phyloP scores from a whole-genome alignment of 164 flowering plant genomes.

The Magnolia sinica region DNA sequence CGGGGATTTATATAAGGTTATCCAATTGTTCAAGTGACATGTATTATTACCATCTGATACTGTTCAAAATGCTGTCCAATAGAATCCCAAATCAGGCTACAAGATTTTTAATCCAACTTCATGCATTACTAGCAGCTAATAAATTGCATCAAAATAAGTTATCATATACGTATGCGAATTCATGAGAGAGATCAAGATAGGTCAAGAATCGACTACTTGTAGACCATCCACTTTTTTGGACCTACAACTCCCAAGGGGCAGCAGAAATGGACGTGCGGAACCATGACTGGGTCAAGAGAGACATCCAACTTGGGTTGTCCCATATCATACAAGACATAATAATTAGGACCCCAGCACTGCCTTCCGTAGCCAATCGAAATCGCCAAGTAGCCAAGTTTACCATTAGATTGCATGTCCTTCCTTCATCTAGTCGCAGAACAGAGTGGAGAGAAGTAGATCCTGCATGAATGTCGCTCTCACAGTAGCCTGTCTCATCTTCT shows the following conservation, averaged over 20 bases:
- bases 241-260: neutral
- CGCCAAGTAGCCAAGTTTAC: neutral
- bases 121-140: neutral
- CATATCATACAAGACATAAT: neutral
- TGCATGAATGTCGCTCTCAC: slow-evolving; percentile 74
- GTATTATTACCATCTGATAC: too few species aligned
- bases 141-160: neutral
- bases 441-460: slow-evolving; percentile 63
- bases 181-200: neutral
- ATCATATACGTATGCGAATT: neutral
- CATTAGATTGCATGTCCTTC: neutral
- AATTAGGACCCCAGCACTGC: neutral
- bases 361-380: neutral
- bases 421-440: slow-evolving; percentile 41
- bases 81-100: too few species aligned
- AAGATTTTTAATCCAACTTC: neutral
- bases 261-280: neutral
- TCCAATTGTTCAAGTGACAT: too few species aligned
- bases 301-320: neutral
- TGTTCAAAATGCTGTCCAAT: neutral
- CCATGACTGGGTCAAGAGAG: neutral
- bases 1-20: too few species aligned
- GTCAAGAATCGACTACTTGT: neutral
- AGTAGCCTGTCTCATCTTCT: slow-evolving; percentile 58
- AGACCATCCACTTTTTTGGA: slow-evolving; percentile 1